A percentile compares a stretch with the other conserved stretches of the same genome.
These are phyloP conservation scores for Naumovozyma castellii DNA, from an alignment of 805 yeast species.

Conservation along the genomic window DNA sequence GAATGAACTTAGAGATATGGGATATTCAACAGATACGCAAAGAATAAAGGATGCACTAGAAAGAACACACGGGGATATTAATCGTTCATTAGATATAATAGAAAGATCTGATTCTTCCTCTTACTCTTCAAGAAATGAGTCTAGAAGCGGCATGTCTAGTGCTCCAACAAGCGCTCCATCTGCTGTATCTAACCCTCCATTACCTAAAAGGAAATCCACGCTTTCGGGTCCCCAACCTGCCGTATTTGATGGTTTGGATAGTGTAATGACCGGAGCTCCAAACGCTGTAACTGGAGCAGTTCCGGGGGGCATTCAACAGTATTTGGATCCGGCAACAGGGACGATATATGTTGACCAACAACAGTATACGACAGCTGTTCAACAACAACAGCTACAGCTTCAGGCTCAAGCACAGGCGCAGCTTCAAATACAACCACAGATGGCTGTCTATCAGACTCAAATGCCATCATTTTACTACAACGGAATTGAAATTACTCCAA, in stretches of 20 bases:
- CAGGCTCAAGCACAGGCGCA: constrained; percentile 9
- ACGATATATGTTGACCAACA: constrained; percentile 57
- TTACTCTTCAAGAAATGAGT: not conserved
- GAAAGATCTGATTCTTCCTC: constrained; percentile 30
- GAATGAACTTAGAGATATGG: constrained; percentile 43
- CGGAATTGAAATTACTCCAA: constrained; percentile 23
- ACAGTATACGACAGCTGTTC: constrained; percentile 36
- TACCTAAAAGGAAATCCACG: constrained; percentile 34
- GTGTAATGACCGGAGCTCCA: constrained; percentile 5
- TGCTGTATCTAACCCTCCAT: constrained; percentile 20
- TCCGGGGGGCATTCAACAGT: constrained; percentile 43
- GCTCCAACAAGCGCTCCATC: not conserved
- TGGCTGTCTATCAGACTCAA: constrained; percentile 4
- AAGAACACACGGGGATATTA: constrained; percentile 48
- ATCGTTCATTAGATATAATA: constrained; percentile 48
- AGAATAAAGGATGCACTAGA: constrained; percentile 52
- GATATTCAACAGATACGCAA: constrained; percentile 43
- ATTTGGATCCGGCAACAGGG: constrained; percentile 65
- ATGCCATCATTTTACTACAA: constrained; percentile 14
- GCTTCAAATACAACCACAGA: constrained; percentile 13
- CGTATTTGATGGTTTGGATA: constrained; percentile 26
- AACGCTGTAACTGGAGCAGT: constrained; percentile 19
- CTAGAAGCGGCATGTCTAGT: not conserved
- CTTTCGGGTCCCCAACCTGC: constrained; percentile 29
- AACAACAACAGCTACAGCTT: constrained; percentile 11